phyloP scores from a whole-genome alignment of 2,329 filamentous ascomycete genomes.

The Penicillium janthinellum region DNA sequence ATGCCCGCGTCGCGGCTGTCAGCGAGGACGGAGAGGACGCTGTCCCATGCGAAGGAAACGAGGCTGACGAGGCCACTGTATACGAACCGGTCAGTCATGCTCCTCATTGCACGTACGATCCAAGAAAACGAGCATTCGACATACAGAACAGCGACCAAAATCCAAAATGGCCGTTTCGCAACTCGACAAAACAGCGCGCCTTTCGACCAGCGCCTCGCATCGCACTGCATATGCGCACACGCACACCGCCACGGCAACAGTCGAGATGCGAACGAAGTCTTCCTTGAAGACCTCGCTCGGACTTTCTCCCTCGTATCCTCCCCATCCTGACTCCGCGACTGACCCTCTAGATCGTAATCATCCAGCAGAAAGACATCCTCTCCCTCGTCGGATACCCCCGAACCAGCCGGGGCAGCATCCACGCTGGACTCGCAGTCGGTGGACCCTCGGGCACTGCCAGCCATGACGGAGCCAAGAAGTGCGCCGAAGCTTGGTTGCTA shows the following conservation, averaged over 20 bases:
- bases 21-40: slow-evolving; percentile 2
- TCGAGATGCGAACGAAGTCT: background rate
- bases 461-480: slow-evolving; percentile 6
- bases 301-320: background rate
- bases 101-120: background rate
- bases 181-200: slow-evolving; percentile 4
- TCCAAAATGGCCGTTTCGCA: slow-evolving; percentile 6
- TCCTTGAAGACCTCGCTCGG: background rate
- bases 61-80: slow-evolving; percentile 9
- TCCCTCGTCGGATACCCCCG: background rate
- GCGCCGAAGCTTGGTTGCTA: slow-evolving; percentile 9
- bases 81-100: background rate
- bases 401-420: background rate
- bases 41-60: slow-evolving; percentile 4
- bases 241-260: slow-evolving; percentile 10
- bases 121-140: no score
- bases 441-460: background rate
- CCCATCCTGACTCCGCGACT: background rate
- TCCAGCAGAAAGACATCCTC: background rate
- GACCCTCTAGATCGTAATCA: background rate
- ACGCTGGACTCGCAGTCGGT: background rate
- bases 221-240: slow-evolving; percentile 1
- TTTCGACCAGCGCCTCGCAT: background rate
- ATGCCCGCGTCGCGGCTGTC: background rate
- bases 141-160: slow-evolving; percentile 12